Conservation (phyloP, 2,329 filamentous ascomycete species). For the Gliomastix tumulicola region DNA sequence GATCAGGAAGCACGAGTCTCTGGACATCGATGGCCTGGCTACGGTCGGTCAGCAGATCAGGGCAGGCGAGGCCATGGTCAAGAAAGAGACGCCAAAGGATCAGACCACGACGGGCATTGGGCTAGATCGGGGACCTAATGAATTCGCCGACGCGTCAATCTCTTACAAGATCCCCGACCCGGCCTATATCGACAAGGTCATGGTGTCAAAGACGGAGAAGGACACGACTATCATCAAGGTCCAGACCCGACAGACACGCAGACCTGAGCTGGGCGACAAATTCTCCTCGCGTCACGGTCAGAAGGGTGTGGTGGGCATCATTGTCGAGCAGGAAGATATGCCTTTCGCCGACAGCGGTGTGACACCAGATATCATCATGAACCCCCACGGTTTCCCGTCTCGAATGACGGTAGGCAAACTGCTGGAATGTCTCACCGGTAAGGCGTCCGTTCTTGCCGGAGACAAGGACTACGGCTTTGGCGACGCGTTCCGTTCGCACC, state of each 20-base stretch:
- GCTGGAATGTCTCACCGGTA: conserved; percentile 89
- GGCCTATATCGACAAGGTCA: conserved; percentile 91
- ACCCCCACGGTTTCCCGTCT: conserved; percentile 98
- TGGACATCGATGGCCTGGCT: conserved; percentile 84
- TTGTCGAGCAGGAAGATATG: conserved; percentile 94
- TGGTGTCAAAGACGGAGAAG: conserved; percentile 83
- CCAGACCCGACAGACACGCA: conserved; percentile 89
- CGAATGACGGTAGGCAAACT: conserved; percentile 99
- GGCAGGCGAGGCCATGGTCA: conserved; percentile 78
- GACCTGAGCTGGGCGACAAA: conserved; percentile 94
- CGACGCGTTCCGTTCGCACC: conserved; percentile 74
- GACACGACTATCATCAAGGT: conserved; percentile 88
- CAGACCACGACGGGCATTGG: conserved; percentile 67
- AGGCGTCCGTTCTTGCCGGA: conserved; percentile 82
- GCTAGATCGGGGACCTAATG: conserved; percentile 54
- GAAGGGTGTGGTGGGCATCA: conserved; percentile 95
- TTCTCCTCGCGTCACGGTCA: conserved; percentile 98
- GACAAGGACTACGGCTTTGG: conserved; percentile 78
- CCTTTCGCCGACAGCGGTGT: conserved; percentile 89
- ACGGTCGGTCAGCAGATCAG: conserved; percentile 76
- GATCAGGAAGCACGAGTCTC: conserved; percentile 61
- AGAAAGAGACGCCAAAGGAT: conserved; percentile 81
- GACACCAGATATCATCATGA: conserved; percentile 99
- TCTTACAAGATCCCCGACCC: conserved; percentile 80
- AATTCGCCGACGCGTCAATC: conserved; percentile 61